These are phyloP conservation scores for Citrus medica DNA, from an alignment of 345 rosid species.

Conservation along the genomic window DNA sequence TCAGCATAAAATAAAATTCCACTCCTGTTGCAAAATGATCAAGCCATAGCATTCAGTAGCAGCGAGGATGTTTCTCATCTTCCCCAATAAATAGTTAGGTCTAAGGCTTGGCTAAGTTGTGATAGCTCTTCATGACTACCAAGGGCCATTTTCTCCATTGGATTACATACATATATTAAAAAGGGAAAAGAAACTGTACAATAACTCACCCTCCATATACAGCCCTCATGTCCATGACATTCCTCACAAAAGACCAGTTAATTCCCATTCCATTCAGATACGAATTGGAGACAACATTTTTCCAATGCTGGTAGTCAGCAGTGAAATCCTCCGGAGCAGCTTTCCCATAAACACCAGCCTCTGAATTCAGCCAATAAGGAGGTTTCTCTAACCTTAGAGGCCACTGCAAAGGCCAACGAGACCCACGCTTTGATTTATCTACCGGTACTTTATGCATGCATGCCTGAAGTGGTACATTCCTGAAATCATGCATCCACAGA, in stretches of 20 bases:
- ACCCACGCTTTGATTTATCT: conserved; percentile 51
- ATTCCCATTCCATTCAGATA: conserved; percentile 61
- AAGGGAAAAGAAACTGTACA: neutral
- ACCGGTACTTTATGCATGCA: conserved; percentile 77
- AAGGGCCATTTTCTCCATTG: neutral
- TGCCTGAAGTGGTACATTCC: conserved; percentile 77
- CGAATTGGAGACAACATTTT: conserved; percentile 50
- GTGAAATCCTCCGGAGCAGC: conserved; percentile 61
- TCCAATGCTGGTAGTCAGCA: conserved; percentile 69
- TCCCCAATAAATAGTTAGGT: neutral
- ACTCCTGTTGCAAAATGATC: neutral
- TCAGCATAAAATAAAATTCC: neutral
- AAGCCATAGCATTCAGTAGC: neutral
- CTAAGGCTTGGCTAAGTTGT: neutral
- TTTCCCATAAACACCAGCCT: conserved; percentile 68
- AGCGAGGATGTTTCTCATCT: neutral
- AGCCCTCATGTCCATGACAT: conserved; percentile 94
- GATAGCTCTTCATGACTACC: neutral
- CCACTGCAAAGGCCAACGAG: conserved; percentile 74
- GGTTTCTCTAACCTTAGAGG: conserved; percentile 57
- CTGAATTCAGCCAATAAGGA: conserved; percentile 68
- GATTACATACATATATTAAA: neutral
- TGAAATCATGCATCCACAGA: conserved; percentile 18
- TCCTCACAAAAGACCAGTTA: conserved; percentile 66
- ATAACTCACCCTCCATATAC: conserved; percentile 81